Evolutionary conservation across 108 stramenopile species (phyloP), one percentile per base, ranked within the genome.

Genomic region (Craspedostauros australis): DNA sequence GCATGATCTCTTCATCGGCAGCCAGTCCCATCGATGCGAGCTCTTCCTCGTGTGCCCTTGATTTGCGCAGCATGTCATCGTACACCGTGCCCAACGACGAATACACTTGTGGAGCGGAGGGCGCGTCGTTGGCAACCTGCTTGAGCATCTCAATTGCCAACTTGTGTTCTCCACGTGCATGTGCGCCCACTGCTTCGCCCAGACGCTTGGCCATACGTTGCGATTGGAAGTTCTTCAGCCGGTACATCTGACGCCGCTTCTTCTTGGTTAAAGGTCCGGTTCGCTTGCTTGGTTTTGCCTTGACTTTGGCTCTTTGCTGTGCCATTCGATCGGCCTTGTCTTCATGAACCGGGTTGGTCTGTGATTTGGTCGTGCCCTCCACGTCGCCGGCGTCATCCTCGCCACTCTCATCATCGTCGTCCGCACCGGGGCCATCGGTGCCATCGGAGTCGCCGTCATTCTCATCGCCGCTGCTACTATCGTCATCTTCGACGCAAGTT

Each of bases 61-160:
- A n/a, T n/a, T n/a, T n/a, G n/a, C n/a, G 46, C 29, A 85, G 59
- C 83, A 87, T 85, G 42, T 82, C 79, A 50, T 85, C 84, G 39
- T 83, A 91, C 31, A 91, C 83, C 81, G 87, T 70, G n/a, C 90
- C 90, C 3, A 91, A 69, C 37, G 81, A 83, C 9, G 82, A 80
- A 52, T 91, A 91, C 1, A 91, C 71, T 41, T 91, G 90, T 15
- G 90, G 90, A 9, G 90, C 90, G 21, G 79, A 75, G 0, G 90
- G 90, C 31, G 83, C 83, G 39, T 76, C 76, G 51, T 58, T 62
- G 3, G 90, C 90, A 3, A 87, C 76, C 37, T 72, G 57, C 38
- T 82, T 66, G 37, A 91, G 55, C 22, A 70, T 76, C 52, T 80
- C 62, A 38, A 91, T 73, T 0, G 90, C 85, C 14, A 68, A 26